Conservation (phyloP, 345 rosid genomes). For the Hevea brasiliensis region DNA sequence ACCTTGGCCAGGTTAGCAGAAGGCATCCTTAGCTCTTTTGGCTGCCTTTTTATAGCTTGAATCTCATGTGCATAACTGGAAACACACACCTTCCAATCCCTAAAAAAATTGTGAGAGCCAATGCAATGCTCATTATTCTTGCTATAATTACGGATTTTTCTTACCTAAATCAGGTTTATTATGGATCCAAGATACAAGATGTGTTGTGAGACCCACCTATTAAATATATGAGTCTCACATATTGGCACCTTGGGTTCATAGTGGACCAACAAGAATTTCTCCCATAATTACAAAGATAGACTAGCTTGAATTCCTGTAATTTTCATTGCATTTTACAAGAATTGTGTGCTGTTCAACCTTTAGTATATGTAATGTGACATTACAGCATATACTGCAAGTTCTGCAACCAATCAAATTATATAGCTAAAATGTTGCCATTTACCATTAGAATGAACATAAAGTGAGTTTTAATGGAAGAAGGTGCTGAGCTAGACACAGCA, state of each 20-base stretch:
- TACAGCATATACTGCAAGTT: background rate
- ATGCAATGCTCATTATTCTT: background rate
- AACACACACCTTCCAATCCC: no score
- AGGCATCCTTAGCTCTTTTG: no score
- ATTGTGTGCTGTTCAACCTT: background rate
- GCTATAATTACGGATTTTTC: no score
- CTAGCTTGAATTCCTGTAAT: background rate
- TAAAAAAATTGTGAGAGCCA: background rate
- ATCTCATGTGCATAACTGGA: no score
- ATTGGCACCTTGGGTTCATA: no score
- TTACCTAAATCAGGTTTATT: no score
- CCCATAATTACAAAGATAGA: background rate
- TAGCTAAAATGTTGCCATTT: background rate
- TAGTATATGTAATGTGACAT: background rate
- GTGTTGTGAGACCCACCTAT: no score
- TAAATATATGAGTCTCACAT: no score
- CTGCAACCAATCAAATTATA: constrained; percentile 25
- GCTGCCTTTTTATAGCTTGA: no score
- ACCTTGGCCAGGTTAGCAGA: no score
- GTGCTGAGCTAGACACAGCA: background rate
- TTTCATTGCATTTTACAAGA: constrained; percentile 14
- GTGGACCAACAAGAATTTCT: no score
- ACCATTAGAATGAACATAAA: constrained; percentile 11
- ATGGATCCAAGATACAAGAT: no score
- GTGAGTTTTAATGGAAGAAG: background rate